A percentile compares a stretch with the other conserved stretches of the same genome.
These are phyloP conservation scores for Russula foetens DNA, from an alignment of 768 basidiomycete species.

Conservation along the genomic window DNA sequence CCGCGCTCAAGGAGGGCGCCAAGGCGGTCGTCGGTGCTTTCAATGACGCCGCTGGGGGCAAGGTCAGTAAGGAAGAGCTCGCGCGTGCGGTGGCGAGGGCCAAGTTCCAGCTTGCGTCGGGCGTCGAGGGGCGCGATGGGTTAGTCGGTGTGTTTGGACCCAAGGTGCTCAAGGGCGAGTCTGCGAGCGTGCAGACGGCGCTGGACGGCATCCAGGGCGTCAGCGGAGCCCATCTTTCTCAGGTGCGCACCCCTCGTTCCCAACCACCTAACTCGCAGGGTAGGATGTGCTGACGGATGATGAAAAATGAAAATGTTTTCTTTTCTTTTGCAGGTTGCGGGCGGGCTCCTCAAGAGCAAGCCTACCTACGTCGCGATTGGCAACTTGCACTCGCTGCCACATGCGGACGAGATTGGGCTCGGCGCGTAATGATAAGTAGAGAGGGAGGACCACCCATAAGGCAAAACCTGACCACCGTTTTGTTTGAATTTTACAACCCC, in stretches of 20 bases:
- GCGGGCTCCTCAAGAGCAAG: conserved; percentile 60
- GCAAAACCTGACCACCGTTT: not conserved
- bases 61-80: conserved; percentile 57
- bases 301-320: not conserved
- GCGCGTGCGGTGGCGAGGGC: conserved; percentile 82
- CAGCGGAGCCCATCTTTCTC: conserved; percentile 54
- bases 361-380: conserved; percentile 88
- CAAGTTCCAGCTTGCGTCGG: conserved; percentile 71
- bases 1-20: conserved; percentile 58
- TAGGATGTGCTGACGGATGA: not conserved
- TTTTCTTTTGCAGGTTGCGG: conserved; percentile 41
- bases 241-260: conserved; percentile 35
- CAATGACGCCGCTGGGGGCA: conserved; percentile 37
- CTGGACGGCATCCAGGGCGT: conserved; percentile 66
- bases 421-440: not conserved
- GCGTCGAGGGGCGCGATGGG: conserved; percentile 63
- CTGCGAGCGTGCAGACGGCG: conserved; percentile 51
- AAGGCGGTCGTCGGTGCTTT: conserved; percentile 62
- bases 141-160: conserved; percentile 48
- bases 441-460: no score
- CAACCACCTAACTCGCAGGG: no score
- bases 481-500: no score
- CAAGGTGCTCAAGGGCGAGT: conserved; percentile 57
- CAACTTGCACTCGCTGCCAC: conserved; percentile 66
- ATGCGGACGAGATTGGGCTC: conserved; percentile 77